Conservation (phyloP, 1,284 basidiomycete species). For the Leccinum insolens region DNA sequence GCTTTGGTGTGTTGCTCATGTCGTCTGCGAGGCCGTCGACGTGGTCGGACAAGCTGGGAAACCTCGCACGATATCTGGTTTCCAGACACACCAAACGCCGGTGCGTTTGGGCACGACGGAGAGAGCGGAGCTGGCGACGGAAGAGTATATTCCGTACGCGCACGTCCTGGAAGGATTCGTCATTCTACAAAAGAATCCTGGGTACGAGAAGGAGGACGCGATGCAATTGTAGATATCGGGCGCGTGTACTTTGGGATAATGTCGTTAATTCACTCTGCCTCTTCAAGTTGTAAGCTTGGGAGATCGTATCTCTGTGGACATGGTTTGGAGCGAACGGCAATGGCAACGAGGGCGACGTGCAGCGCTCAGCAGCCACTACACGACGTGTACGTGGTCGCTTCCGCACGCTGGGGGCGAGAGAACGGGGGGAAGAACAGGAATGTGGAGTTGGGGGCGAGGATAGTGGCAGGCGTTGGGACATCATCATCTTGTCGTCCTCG, state of each 20-base stretch:
- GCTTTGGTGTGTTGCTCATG: slow-evolving; percentile 5
- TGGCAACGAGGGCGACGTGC: no score
- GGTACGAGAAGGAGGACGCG: slow-evolving; percentile 80
- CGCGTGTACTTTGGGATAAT: slow-evolving; percentile 11
- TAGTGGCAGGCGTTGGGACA: no score
- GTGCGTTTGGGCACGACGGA: slow-evolving; percentile 94
- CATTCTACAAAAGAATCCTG: slow-evolving; percentile 85
- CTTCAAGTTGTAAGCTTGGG: background rate
- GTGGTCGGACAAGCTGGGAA: slow-evolving; percentile 80
- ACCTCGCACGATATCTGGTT: slow-evolving; percentile 89
- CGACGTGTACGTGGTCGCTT: no score
- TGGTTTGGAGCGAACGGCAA: background rate
- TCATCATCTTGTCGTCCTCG: no score
- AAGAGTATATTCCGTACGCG: slow-evolving; percentile 93
- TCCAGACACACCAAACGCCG: slow-evolving; percentile 97
- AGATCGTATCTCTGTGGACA: no score
- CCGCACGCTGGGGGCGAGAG: no score
- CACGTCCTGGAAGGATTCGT: slow-evolving; percentile 91
- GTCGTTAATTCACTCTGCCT: background rate
- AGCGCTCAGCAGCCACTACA: no score
- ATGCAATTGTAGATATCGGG: slow-evolving; percentile 63
- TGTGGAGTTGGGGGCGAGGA: no score
- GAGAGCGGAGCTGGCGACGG: slow-evolving; percentile 93
- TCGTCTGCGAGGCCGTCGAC: slow-evolving; percentile 68
- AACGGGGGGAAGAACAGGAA: no score